These are phyloP conservation scores for Fusarium begoniae DNA, from an alignment of 2,329 filamentous ascomycete genomes.

Conservation along the genomic window DNA sequence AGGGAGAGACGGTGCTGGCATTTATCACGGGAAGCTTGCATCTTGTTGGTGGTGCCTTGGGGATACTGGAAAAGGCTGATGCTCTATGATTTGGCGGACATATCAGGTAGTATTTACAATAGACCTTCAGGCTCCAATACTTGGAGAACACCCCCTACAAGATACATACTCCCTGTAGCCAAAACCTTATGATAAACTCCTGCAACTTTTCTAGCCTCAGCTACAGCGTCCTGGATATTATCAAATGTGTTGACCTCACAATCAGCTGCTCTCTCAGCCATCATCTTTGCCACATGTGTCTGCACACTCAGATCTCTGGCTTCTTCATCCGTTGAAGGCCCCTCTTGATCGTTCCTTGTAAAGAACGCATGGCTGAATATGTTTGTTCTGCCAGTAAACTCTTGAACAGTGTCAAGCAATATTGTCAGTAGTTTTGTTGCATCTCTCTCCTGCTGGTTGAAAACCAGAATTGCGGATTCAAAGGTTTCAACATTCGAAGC, in stretches of 20 bases:
- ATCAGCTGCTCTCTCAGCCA: slow-evolving; percentile 63
- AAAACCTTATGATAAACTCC: slow-evolving; percentile 66
- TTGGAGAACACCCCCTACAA: slow-evolving; percentile 82
- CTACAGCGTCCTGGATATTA: slow-evolving; percentile 77
- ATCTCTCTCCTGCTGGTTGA: slow-evolving; percentile 92
- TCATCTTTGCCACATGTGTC: slow-evolving; percentile 68
- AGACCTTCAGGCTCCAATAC: slow-evolving; percentile 65
- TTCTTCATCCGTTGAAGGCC: slow-evolving; percentile 40
- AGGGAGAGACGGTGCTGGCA: slow-evolving; percentile 54
- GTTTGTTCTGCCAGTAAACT: slow-evolving; percentile 48
- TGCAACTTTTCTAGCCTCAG: slow-evolving; percentile 58
- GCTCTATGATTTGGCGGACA: slow-evolving; percentile 46
- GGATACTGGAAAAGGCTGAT: slow-evolving; percentile 58
- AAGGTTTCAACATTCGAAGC: slow-evolving; percentile 54
- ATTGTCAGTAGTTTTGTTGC: slow-evolving; percentile 70
- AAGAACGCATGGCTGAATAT: slow-evolving; percentile 80
- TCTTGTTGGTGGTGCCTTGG: slow-evolving; percentile 65
- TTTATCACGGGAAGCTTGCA: slow-evolving; percentile 72
- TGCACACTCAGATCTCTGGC: slow-evolving; percentile 69
- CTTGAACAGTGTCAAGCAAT: slow-evolving; percentile 66
- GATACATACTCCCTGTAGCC: slow-evolving; percentile 84
- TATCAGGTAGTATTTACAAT: slow-evolving; percentile 40
- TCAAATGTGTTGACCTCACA: slow-evolving; percentile 62
- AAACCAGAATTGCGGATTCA: slow-evolving; percentile 70
- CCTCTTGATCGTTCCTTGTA: slow-evolving; percentile 72